phyloP scores from a whole-genome alignment of 371 early-diverging fungal species.

The Caulochytrium protostelioides region DNA sequence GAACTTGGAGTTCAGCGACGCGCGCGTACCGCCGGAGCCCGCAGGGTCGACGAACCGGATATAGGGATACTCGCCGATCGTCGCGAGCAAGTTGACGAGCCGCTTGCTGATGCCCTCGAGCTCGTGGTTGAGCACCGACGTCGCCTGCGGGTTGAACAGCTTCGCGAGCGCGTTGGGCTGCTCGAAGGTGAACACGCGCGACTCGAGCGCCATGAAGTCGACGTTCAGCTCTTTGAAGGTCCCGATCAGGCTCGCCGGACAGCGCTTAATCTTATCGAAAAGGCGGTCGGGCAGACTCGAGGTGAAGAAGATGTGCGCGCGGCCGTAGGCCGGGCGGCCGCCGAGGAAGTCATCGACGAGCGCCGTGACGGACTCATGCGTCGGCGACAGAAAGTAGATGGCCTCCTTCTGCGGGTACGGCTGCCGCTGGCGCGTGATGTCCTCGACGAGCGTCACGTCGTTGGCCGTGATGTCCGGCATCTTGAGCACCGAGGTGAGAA shows the following conservation, averaged over 20 bases:
- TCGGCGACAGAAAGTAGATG: slow-evolving; percentile 72
- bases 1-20: no score
- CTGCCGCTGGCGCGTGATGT: slow-evolving; percentile 52
- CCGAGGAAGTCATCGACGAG: slow-evolving; percentile 58
- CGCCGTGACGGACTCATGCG: slow-evolving; percentile 42
- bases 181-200: slow-evolving; percentile 56
- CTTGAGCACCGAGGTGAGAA: slow-evolving; percentile 66
- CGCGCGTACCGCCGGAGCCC: no score
- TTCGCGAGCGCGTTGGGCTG: slow-evolving; percentile 39
- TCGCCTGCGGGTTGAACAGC: slow-evolving; percentile 26
- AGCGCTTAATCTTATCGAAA: slow-evolving; percentile 14
- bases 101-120: slow-evolving; percentile 40
- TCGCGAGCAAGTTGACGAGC: slow-evolving; percentile 17
- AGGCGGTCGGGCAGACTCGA: slow-evolving; percentile 18
- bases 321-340: slow-evolving; percentile 14
- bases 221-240: slow-evolving; percentile 19
- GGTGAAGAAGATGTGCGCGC: slow-evolving; percentile 15
- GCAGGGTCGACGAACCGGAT: no score
- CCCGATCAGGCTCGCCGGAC: slow-evolving; percentile 6
- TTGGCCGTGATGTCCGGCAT: slow-evolving; percentile 82
- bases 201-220: slow-evolving; percentile 46
- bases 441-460: slow-evolving; percentile 41
- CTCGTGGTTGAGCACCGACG: slow-evolving; percentile 23
- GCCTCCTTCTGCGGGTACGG: slow-evolving; percentile 72
- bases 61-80: slow-evolving; percentile 17